phyloP scores from a whole-genome alignment of 176 grass and related monocot genomes.

The Poa pratensis region DNA sequence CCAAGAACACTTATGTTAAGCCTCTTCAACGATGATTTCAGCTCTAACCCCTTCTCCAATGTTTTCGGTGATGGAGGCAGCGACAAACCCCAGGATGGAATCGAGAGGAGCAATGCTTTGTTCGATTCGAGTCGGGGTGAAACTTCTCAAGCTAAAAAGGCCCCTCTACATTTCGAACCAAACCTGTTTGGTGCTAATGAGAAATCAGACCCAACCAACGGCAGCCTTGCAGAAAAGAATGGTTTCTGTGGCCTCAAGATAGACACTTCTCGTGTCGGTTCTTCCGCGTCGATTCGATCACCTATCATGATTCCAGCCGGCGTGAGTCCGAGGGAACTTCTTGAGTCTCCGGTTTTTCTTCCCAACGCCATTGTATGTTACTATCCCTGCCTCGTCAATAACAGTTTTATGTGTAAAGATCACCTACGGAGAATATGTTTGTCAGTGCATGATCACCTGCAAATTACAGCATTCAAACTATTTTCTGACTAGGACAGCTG shows the following conservation, averaged over 20 bases:
- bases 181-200: conserved; percentile 46
- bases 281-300: conserved; percentile 48
- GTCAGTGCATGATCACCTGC: not conserved
- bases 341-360: conserved; percentile 91
- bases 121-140: conserved; percentile 33
- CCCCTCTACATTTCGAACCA: conserved; percentile 44
- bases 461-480: not conserved
- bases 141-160: conserved; percentile 42
- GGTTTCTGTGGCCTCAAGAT: conserved; percentile 72
- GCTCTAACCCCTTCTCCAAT: conserved; percentile 43
- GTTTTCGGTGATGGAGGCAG: conserved; percentile 42
- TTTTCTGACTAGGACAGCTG: not conserved
- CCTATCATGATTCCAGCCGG: conserved; percentile 84
- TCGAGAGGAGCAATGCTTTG: conserved; percentile 34
- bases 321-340: conserved; percentile 73
- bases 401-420: conserved; percentile 1
- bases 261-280: conserved; percentile 57
- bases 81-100: conserved; percentile 31
- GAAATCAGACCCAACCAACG: conserved; percentile 41
- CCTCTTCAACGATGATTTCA: conserved; percentile 66
- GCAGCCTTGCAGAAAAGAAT: conserved; percentile 57
- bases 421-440: not conserved
- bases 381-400: conserved; percentile 16
- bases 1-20: conserved; percentile 65
- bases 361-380: conserved; percentile 68